Evolutionary conservation across 2,329 filamentous ascomycete genomes (phyloP).

Genomic region (Exophiala viscosa): DNA sequence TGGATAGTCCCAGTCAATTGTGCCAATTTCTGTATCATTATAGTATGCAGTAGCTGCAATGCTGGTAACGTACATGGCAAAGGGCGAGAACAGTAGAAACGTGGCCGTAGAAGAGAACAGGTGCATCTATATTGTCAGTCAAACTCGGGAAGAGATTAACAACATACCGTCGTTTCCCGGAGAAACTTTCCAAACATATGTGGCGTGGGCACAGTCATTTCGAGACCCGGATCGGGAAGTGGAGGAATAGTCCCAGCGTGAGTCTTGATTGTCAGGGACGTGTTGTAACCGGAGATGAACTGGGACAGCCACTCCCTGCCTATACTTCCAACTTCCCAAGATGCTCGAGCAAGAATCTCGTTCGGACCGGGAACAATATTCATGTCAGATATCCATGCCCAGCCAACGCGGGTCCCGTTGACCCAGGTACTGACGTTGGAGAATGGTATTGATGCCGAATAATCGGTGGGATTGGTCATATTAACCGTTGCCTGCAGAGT

Average conservation of each 20-base stretch:
- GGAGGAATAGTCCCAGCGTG: constrained; percentile 70
- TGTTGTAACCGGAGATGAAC: constrained; percentile 85
- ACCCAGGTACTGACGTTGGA: constrained; percentile 71
- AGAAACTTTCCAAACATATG: constrained; percentile 65
- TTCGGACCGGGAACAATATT: constrained; percentile 70
- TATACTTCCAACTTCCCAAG: constrained; percentile 68
- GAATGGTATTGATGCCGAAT: constrained; percentile 77
- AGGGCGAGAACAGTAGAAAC: constrained; percentile 77
- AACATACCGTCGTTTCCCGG: constrained; percentile 65
- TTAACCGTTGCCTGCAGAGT: constrained; percentile 70
- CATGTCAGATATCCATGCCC: constrained; percentile 57
- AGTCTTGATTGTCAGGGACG: constrained; percentile 68
- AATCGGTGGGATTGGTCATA: constrained; percentile 84
- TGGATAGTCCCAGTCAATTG: constrained; percentile 68
- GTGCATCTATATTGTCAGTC: constrained; percentile 55
- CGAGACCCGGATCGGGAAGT: constrained; percentile 67
- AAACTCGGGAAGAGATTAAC: constrained; percentile 24
- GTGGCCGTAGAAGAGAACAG: constrained; percentile 79
- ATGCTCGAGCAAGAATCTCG: constrained; percentile 62
- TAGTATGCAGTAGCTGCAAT: constrained; percentile 85
- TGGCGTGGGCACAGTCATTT: constrained; percentile 65
- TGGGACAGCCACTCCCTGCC: constrained; percentile 74
- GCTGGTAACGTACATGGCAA: constrained; percentile 72
- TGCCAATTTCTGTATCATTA: constrained; percentile 72
- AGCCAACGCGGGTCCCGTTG: constrained; percentile 71